A percentile compares a stretch with the other conserved stretches of the same genome.
Evolutionary conservation across 768 basidiomycete species (phyloP).

Genomic region (Mycena latifolia): DNA sequence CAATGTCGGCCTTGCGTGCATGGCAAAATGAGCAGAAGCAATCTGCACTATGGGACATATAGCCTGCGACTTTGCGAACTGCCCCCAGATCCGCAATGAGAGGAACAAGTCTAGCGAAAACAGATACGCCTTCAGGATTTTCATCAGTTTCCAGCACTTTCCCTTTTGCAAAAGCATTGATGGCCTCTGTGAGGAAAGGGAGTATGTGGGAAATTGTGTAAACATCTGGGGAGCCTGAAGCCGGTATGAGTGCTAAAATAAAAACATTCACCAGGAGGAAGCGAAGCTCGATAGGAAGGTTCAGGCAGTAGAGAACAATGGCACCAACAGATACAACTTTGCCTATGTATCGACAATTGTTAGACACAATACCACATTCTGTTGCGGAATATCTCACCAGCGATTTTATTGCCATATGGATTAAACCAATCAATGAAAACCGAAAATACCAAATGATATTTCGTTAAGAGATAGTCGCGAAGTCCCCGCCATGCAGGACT

Average conservation of each 20-base stretch:
- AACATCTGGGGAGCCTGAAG: neutral
- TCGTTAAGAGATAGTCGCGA: neutral
- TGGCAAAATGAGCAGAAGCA: neutral
- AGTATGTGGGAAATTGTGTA: constrained; percentile 1
- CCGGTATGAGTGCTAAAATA: neutral
- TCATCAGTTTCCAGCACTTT: neutral
- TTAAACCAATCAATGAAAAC: neutral
- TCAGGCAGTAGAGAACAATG: neutral
- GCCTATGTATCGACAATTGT: neutral
- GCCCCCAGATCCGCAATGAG: neutral
- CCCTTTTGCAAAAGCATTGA: neutral
- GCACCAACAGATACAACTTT: neutral
- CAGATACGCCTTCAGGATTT: neutral
- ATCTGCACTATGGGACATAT: neutral
- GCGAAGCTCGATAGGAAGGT: neutral
- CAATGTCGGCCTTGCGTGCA: neutral
- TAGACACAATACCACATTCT: neutral
- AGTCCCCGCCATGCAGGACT: neutral
- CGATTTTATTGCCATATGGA: neutral
- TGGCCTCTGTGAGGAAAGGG: neutral
- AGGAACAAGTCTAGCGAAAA: neutral
- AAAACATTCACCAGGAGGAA: neutral
- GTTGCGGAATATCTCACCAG: neutral
- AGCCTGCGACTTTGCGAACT: neutral
- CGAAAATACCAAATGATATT: neutral